These are phyloP conservation scores for Apodospora peruviana DNA, from an alignment of 495 filamentous ascomycete genomes.

Conservation along the genomic window DNA sequence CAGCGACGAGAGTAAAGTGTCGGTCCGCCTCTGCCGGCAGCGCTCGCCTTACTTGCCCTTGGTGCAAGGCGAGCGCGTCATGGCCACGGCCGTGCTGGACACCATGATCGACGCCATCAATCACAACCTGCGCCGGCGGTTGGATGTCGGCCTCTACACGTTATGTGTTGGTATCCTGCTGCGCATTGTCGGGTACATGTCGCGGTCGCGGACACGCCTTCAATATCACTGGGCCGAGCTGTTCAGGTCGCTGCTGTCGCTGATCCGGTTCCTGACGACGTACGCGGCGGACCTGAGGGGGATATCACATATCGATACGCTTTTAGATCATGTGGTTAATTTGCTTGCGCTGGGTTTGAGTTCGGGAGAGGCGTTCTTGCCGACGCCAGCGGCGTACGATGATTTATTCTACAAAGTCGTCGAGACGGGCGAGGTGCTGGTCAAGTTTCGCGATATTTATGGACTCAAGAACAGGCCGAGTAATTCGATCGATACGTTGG, in stretches of 20 bases:
- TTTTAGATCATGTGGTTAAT: conserved; percentile 71
- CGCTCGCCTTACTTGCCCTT: conserved; percentile 81
- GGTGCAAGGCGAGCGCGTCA: conserved; percentile 61
- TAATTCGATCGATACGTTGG: conserved; percentile 74
- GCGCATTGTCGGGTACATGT: conserved; percentile 76
- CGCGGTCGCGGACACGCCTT: conserved; percentile 68
- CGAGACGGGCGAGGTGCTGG: conserved; percentile 78
- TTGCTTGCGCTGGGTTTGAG: conserved; percentile 84
- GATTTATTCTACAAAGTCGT: conserved; percentile 98
- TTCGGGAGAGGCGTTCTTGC: conserved; percentile 86
- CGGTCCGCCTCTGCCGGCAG: conserved; percentile 84
- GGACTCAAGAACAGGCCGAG: conserved; percentile 44
- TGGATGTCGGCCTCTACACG: conserved; percentile 83
- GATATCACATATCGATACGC: conserved; percentile 50
- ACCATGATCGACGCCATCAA: conserved; percentile 84
- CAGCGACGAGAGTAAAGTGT: conserved; percentile 67
- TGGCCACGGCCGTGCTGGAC: conserved; percentile 74
- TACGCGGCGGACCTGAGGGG: conserved; percentile 70
- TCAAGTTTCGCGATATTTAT: conserved; percentile 78
- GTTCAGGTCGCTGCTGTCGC: conserved; percentile 82
- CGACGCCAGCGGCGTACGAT: conserved; percentile 81
- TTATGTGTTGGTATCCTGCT: conserved; percentile 73
- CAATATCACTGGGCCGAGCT: conserved; percentile 94
- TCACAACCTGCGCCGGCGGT: conserved; percentile 80
- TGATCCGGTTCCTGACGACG: conserved; percentile 85